phyloP scores from a whole-genome alignment of 208 protist genomes.

The Leishmania aethiopica region DNA sequence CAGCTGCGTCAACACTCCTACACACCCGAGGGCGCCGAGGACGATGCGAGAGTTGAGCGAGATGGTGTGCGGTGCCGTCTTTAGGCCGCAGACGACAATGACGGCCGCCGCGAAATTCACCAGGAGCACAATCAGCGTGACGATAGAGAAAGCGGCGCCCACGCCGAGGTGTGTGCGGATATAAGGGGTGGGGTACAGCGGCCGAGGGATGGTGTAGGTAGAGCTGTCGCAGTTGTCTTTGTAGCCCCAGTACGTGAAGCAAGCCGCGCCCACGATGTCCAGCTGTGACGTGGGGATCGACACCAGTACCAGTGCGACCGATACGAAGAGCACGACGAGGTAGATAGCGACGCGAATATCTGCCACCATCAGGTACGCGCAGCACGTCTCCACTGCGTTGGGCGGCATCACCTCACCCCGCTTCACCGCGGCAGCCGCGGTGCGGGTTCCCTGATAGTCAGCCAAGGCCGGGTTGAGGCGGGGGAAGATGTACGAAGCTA shows the following conservation, averaged over 20 bases:
- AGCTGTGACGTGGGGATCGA: constrained; percentile 61
- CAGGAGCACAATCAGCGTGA: constrained; percentile 48
- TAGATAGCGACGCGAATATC: constrained; percentile 46
- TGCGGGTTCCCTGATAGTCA: constrained; percentile 27
- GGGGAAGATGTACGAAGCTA: constrained; percentile 36
- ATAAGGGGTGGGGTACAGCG: constrained; percentile 35
- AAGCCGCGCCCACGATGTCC: constrained; percentile 34
- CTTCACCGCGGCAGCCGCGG: constrained; percentile 4
- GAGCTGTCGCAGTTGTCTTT: constrained; percentile 64
- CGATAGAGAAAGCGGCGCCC: constrained; percentile 64
- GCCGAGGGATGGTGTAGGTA: constrained; percentile 41
- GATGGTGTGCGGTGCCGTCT: constrained; percentile 23
- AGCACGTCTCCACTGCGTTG: constrained; percentile 40
- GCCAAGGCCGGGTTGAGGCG: constrained; percentile 49
- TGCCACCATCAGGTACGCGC: constrained; percentile 40
- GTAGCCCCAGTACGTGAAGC: constrained; percentile 83
- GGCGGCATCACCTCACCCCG: constrained; percentile 26
- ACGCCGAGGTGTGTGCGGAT: constrained; percentile 42
- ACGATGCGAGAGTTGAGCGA: constrained; percentile 25
- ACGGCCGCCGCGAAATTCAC: constrained; percentile 30
- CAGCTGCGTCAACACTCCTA: constrained; percentile 38
- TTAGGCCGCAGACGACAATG: constrained; percentile 39
- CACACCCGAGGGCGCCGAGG: constrained; percentile 32
- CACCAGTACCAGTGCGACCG: constrained; percentile 44
- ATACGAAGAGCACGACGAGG: constrained; percentile 34